Evolutionary conservation across 2,329 filamentous ascomycete species (phyloP), one percentile per base, ranked within the genome.

Genomic region (Fusarium humuli): DNA sequence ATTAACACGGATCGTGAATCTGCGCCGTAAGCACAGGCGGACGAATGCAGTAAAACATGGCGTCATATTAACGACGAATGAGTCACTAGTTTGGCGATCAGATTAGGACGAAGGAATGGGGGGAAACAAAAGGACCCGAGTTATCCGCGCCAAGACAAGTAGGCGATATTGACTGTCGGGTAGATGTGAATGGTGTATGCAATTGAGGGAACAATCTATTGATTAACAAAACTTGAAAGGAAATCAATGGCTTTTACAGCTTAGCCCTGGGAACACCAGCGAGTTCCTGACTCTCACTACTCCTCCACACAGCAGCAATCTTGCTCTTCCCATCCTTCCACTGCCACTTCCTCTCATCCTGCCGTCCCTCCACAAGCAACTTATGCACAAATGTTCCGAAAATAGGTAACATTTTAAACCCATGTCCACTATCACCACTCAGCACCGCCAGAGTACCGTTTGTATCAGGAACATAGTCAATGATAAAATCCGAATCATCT

Each of bases 401-500:
- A 0, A 69, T 69, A 4, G 67, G 67, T 23, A 70, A 20, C 67
- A 69, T 70, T 14, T 69, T 69, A 0, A 69, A 69, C 1, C 67
- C 67, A 6, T 69, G 67, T 1, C 67, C 67, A 6, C 42, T 52
- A 6, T 70, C 67, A 8, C 67, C 67, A 16, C 61, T 67, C 1
- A 69, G 7, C 16, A 69, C 57, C 1, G 50, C 52, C 6, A 69
- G 12, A 5, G 67, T 58, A 5, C 47, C 63, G 11, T 63, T 45
- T 1, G 67, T 70, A 12, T 68, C 67, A 0, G 67, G 67, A 0
- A 69, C 67, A 3, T 63, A 70, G 45, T 69, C 67, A 2, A 69
- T 70, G 16, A 69, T 70, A 7, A 67, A 69, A 5, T 69, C 67
- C 1, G 67, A 69, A 30, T 69, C 67, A 47, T 69, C 67, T 1